Evolutionary conservation across 345 rosid species (phyloP).

Genomic region (Excoecaria agallocha): DNA sequence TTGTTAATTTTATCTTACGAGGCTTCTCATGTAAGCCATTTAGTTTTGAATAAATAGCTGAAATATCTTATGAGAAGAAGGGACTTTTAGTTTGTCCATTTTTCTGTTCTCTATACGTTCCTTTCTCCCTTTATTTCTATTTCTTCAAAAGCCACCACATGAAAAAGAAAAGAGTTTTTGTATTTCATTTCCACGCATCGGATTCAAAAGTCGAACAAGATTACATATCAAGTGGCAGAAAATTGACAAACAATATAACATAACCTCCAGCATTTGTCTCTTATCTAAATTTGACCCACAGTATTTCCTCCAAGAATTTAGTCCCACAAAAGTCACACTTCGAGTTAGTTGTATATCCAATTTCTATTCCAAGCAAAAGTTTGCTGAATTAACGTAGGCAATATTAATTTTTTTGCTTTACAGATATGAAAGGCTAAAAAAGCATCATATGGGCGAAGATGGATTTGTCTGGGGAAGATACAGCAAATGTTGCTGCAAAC

Average conservation of each 20-base stretch:
- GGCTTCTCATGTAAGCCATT: too few species aligned
- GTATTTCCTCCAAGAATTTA: background rate
- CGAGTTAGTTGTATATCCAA: background rate
- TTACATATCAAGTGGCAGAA: background rate
- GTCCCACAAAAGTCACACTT: background rate
- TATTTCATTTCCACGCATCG: too few species aligned
- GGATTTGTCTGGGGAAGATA: conserved; percentile 25
- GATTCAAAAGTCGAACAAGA: too few species aligned
- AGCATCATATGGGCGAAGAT: conserved; percentile 38
- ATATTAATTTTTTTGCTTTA: background rate
- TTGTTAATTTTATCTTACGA: too few species aligned
- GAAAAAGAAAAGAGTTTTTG: too few species aligned
- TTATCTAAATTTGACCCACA: background rate
- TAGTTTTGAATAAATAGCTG: too few species aligned
- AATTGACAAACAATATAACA: background rate
- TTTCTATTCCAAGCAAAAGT: background rate
- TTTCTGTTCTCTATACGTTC: too few species aligned
- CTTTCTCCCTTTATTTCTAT: too few species aligned
- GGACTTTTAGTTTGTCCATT: too few species aligned
- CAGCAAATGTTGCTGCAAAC: conserved; percentile 43
- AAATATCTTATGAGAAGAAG: too few species aligned
- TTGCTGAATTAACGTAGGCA: background rate
- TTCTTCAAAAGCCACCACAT: too few species aligned
- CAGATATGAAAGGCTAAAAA: conserved; percentile 72
- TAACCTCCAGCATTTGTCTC: background rate